Evolutionary conservation across 2,329 filamentous ascomycete species (phyloP).

Genomic region (Verticillium nubilum): DNA sequence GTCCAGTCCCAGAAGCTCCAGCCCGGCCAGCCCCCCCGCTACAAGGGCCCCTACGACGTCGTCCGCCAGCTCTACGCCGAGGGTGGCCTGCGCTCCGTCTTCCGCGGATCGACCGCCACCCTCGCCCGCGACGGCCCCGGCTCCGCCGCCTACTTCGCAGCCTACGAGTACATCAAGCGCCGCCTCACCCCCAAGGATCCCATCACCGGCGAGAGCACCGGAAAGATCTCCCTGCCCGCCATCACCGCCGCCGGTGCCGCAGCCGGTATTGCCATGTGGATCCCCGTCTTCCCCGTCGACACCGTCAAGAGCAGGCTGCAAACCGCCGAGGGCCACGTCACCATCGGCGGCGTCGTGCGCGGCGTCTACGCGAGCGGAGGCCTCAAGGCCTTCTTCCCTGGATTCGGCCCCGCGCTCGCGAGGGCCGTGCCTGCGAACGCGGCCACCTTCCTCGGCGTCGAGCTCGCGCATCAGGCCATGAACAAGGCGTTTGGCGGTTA

Average conservation of each 20-base stretch:
- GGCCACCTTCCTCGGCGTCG: conserved; percentile 85
- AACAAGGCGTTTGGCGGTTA: conserved; percentile 59
- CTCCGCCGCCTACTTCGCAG: conserved; percentile 91
- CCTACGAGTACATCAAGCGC: conserved; percentile 94
- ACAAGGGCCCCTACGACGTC: conserved; percentile 81
- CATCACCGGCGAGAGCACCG: conserved; percentile 63
- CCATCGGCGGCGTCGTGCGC: conserved; percentile 71
- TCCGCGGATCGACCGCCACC: conserved; percentile 85
- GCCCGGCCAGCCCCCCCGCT: conserved; percentile 88
- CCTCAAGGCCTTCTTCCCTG: conserved; percentile 91
- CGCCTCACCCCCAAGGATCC: conserved; percentile 77
- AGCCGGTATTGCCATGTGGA: conserved; percentile 98
- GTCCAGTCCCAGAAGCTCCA: conserved; percentile 91
- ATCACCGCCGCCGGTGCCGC: conserved; percentile 83
- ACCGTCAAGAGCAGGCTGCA: conserved; percentile 94
- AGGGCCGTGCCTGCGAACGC: conserved; percentile 95
- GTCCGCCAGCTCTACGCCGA: conserved; percentile 89
- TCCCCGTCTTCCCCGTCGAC: conserved; percentile 95
- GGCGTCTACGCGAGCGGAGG: conserved; percentile 82
- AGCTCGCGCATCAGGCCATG: conserved; percentile 79
- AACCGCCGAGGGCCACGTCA: conserved; percentile 80
- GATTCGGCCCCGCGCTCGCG: conserved; percentile 86
- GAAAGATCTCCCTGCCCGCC: conserved; percentile 74
- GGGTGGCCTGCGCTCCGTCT: conserved; percentile 85
- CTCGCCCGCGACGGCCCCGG: conserved; percentile 91